phyloP scores from a whole-genome alignment of 169 alveolate genomes.

The Theileria orientalis region DNA sequence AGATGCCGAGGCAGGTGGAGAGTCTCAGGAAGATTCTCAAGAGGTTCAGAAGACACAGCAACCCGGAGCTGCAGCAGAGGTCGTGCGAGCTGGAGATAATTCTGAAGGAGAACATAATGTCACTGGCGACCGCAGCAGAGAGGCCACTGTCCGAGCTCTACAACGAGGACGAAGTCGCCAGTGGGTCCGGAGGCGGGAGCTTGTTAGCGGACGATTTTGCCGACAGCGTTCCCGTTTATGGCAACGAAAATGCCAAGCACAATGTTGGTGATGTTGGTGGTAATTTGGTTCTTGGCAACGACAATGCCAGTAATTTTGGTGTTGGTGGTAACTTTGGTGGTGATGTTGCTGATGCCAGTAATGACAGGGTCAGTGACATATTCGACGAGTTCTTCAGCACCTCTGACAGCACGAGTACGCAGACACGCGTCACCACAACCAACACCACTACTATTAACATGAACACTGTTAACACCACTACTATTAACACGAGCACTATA shows the following conservation, averaged over 20 bases:
- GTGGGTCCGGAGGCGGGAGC: not conserved
- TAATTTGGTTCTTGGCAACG: not conserved
- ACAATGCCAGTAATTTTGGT: not conserved
- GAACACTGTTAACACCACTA: too few relatives aligned
- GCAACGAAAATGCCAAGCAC: not conserved
- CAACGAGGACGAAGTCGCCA: not conserved
- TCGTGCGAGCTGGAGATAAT: conserved; percentile 73
- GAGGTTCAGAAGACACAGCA: conserved; percentile 65
- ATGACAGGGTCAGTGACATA: not conserved
- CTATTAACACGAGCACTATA: too few relatives aligned
- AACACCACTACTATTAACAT: too few relatives aligned
- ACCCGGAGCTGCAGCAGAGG: conserved; percentile 77
- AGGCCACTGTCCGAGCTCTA: not conserved
- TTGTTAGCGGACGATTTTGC: too few relatives aligned
- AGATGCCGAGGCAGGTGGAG: conserved; percentile 60
- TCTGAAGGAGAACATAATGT: conserved; percentile 3
- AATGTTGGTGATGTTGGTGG: not conserved
- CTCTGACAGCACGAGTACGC: too few relatives aligned
- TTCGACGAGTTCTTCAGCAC: not conserved
- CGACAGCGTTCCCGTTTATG: too few relatives aligned
- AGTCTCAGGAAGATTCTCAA: conserved; percentile 58
- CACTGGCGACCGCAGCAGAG: not conserved
- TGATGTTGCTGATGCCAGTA: not conserved
- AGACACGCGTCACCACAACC: too few relatives aligned
- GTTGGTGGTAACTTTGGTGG: not conserved